Evolutionary conservation across 2,329 filamentous ascomycete genomes (phyloP).

Genomic region (Aspergillus clavatus): DNA sequence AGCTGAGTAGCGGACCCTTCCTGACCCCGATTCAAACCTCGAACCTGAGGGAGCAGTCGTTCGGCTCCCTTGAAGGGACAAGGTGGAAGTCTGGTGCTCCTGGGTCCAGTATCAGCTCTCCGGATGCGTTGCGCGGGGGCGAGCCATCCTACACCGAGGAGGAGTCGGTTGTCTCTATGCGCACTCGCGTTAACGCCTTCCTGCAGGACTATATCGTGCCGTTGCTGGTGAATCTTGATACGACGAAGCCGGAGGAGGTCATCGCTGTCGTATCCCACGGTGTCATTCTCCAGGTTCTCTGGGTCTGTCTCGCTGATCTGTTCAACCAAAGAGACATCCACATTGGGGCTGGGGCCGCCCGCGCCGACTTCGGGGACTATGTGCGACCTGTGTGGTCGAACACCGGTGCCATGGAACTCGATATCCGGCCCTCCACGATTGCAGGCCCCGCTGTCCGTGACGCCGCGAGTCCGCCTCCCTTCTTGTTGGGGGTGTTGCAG

Average conservation of each 20-base stretch:
- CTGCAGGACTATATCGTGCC: constrained; percentile 60
- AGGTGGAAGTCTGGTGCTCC: constrained; percentile 21
- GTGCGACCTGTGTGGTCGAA: constrained; percentile 59
- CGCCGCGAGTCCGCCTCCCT: not conserved
- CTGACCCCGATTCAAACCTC: constrained; percentile 12
- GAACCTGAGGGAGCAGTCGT: constrained; percentile 36
- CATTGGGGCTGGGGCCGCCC: constrained; percentile 36
- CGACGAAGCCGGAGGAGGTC: constrained; percentile 42
- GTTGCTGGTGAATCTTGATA: constrained; percentile 39
- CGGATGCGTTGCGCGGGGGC: constrained; percentile 19
- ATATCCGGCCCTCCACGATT: constrained; percentile 20
- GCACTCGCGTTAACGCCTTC: constrained; percentile 59
- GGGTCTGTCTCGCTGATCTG: constrained; percentile 57
- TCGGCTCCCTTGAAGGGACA: constrained; percentile 34
- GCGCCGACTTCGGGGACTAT: constrained; percentile 40
- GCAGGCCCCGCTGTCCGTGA: not conserved
- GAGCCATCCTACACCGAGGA: constrained; percentile 51
- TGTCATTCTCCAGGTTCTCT: constrained; percentile 51
- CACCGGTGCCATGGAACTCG: constrained; percentile 57
- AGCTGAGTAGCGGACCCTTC: constrained; percentile 2
- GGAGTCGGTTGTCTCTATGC: constrained; percentile 67
- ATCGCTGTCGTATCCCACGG: constrained; percentile 59
- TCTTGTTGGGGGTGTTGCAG: not conserved
- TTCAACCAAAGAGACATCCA: constrained; percentile 47
- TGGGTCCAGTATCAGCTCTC: constrained; percentile 10